Conservation (phyloP, 2,329 filamentous ascomycete species). For the Colletotrichum paranaense region DNA sequence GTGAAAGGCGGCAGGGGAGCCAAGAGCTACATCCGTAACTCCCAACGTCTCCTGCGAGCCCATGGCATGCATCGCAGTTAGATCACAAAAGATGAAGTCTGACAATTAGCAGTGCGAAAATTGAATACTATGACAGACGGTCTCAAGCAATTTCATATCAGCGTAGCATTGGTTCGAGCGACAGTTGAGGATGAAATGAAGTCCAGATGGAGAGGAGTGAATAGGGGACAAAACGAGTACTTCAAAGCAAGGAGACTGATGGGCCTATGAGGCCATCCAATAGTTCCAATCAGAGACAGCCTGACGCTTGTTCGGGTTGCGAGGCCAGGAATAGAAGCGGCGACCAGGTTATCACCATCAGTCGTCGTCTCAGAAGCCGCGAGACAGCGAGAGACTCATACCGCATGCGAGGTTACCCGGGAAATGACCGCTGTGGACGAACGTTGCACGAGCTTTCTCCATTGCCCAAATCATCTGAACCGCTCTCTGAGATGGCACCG, state of each 20-base stretch:
- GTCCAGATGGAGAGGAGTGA: not conserved
- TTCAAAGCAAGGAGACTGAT: not conserved
- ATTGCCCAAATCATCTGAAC: constrained; percentile 18
- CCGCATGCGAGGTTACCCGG: not conserved
- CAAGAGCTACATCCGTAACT: not conserved
- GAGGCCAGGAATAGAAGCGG: not conserved
- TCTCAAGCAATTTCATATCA: not conserved
- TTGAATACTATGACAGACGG: not conserved
- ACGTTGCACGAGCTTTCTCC: not conserved
- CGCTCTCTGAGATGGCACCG: not conserved
- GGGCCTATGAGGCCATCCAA: not conserved
- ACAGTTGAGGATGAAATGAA: not conserved
- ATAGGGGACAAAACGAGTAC: not conserved
- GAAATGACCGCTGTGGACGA: not conserved
- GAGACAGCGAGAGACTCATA: not conserved
- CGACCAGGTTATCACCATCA: not conserved
- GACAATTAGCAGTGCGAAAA: not conserved
- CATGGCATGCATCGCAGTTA: not conserved
- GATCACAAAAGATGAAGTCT: not conserved
- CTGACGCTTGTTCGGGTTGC: not conserved
- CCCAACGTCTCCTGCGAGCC: not conserved
- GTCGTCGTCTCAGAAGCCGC: constrained; percentile 1
- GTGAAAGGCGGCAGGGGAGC: too few relatives aligned
- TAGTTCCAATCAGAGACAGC: not conserved
- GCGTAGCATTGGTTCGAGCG: not conserved